Evolutionary conservation across 768 basidiomycete species (phyloP).

Genomic region (Podaxis pistillaris): DNA sequence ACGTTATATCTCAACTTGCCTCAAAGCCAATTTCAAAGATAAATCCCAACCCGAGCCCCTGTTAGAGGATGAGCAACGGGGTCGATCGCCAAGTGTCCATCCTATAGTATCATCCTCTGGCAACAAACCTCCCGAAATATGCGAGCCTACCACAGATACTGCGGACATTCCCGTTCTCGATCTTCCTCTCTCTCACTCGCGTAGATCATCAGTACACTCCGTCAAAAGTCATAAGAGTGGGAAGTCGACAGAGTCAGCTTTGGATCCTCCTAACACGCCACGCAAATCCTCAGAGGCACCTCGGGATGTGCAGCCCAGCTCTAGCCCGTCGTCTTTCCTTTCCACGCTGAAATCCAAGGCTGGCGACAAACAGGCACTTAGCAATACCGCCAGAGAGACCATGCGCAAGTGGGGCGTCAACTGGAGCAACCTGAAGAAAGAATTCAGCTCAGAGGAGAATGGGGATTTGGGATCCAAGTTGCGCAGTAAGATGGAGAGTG

Average conservation of each 20-base stretch:
- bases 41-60: neutral
- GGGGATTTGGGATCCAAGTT: conserved; percentile 22
- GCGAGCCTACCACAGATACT: neutral
- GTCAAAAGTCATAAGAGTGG: conserved; percentile 31
- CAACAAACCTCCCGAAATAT: neutral
- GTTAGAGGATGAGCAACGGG: neutral
- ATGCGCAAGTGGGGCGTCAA: conserved; percentile 92
- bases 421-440: conserved; percentile 68
- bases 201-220: conserved; percentile 48
- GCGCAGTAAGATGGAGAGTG: neutral
- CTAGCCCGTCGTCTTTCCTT: conserved; percentile 65
- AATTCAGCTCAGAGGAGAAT: conserved; percentile 35
- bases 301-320: conserved; percentile 17
- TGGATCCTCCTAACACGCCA: conserved; percentile 29
- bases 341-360: conserved; percentile 76
- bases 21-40: neutral
- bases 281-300: conserved; percentile 33
- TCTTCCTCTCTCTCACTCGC: conserved; percentile 26
- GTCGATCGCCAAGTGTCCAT: conserved; percentile 1
- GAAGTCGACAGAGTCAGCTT: conserved; percentile 21
- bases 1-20: neutral
- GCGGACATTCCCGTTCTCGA: neutral
- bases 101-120: neutral
- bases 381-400: conserved; percentile 82
- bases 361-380: conserved; percentile 81